Percentiles rank a stretch among this genome's conserved stretches.
Conservation (phyloP, 1,284 basidiomycete species). For the Naganishia sp. region DNA sequence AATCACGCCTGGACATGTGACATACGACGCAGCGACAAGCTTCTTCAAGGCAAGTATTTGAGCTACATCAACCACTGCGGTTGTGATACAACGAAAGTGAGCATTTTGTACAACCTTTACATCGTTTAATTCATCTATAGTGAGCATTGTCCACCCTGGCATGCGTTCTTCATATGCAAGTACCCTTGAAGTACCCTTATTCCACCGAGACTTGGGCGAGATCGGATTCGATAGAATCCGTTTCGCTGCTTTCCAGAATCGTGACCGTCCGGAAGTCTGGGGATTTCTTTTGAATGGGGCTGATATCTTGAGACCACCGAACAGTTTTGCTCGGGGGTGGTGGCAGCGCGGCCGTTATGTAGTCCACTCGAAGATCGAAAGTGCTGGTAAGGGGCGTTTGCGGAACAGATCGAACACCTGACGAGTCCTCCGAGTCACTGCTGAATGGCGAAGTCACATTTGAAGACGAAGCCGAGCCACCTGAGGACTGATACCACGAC, state of each 20-base stretch:
- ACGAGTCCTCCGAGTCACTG: slow-evolving; percentile 25
- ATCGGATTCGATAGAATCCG: neutral
- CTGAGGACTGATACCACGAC: slow-evolving; percentile 6
- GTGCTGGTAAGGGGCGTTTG: slow-evolving; percentile 14
- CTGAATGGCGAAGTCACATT: slow-evolving; percentile 24
- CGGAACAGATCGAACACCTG: slow-evolving; percentile 12
- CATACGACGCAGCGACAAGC: neutral
- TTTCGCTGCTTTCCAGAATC: slow-evolving; percentile 11
- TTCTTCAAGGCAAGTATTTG: neutral
- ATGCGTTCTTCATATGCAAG: neutral
- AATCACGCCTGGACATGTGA: too few species aligned
- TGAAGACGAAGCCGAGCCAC: slow-evolving; percentile 17
- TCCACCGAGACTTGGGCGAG: neutral
- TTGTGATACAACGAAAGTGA: neutral
- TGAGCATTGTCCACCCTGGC: too few species aligned
- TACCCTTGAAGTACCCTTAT: neutral
- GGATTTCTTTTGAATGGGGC: neutral
- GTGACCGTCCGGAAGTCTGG: slow-evolving; percentile 1
- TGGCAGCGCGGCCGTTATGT: neutral
- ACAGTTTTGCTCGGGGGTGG: slow-evolving; percentile 15
- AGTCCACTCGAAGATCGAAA: slow-evolving; percentile 10
- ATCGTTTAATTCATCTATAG: neutral
- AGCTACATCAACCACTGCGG: neutral
- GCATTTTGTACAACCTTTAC: too few species aligned
- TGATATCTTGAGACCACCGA: slow-evolving; percentile 14